A percentile compares a stretch with the other conserved stretches of the same genome.
Evolutionary conservation across 306 rosid genomes (phyloP).

Genomic region (Rosa lucieae): DNA sequence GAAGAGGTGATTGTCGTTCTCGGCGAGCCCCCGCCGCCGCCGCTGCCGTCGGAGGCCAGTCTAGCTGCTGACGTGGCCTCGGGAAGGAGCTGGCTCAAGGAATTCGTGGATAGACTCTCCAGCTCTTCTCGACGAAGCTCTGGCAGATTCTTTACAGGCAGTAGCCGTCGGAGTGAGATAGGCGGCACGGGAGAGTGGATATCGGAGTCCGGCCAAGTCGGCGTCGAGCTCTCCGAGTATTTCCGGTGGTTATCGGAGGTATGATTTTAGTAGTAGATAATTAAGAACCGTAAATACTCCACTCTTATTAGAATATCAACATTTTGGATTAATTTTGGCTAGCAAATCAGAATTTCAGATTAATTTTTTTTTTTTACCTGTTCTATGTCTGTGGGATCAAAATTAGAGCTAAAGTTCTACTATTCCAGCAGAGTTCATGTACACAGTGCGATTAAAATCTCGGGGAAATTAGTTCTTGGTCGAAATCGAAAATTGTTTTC

Average conservation of each 20-base stretch:
- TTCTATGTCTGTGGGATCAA: background rate
- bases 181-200: constrained; percentile 50
- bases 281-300: constrained; percentile 32
- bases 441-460: background rate
- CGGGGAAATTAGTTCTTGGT: background rate
- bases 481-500: background rate
- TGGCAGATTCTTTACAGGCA: constrained; percentile 63
- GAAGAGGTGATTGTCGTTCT: constrained; percentile 28
- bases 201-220: constrained; percentile 56
- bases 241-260: constrained; percentile 97
- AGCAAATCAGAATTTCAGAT: background rate
- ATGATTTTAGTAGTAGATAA: constrained; percentile 13
- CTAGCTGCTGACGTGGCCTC: constrained; percentile 59
- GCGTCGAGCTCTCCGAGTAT: constrained; percentile 77
- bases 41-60: constrained; percentile 24
- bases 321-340: background rate
- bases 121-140: constrained; percentile 82
- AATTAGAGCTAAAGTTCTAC: background rate
- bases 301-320: background rate
- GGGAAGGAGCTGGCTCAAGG: constrained; percentile 73
- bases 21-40: constrained; percentile 6
- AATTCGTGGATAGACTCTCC: constrained; percentile 69
- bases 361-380: background rate
- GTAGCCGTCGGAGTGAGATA: constrained; percentile 70
- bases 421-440: background rate